Evolutionary conservation across 2,329 filamentous ascomycete species (phyloP).

Genomic region (Alternaria sp.): DNA sequence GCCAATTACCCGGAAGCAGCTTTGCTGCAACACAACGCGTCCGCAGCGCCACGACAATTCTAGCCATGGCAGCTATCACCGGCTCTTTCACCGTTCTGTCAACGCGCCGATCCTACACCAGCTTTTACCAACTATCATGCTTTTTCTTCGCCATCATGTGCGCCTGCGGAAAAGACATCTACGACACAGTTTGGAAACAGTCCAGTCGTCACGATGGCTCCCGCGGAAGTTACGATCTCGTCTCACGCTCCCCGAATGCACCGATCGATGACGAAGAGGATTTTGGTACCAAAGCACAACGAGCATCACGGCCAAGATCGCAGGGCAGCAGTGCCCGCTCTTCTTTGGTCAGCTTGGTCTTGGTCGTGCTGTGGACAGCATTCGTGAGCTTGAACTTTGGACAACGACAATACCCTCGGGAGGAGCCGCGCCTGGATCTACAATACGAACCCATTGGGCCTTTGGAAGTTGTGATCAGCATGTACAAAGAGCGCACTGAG

Average conservation of each 20-base stretch:
- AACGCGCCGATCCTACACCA: slow-evolving; percentile 31
- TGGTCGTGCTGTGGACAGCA: slow-evolving; percentile 23
- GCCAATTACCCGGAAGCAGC: neutral
- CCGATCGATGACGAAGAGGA: slow-evolving; percentile 10
- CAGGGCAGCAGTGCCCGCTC: slow-evolving; percentile 1
- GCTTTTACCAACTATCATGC: slow-evolving; percentile 19
- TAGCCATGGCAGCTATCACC: slow-evolving; percentile 17
- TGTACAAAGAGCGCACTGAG: slow-evolving; percentile 44
- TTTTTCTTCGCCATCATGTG: slow-evolving; percentile 20
- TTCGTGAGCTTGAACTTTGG: slow-evolving; percentile 29
- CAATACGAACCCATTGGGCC: slow-evolving; percentile 25
- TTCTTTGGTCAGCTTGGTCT: slow-evolving; percentile 6
- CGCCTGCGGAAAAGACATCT: slow-evolving; percentile 8
- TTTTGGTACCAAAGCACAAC: neutral
- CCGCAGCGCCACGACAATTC: slow-evolving; percentile 10
- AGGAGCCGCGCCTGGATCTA: slow-evolving; percentile 18
- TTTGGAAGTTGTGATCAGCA: slow-evolving; percentile 48
- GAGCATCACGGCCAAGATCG: neutral
- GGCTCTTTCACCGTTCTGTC: slow-evolving; percentile 21
- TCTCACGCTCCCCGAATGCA: neutral
- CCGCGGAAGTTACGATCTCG: slow-evolving; percentile 6
- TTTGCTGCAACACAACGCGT: neutral
- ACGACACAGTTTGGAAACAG: neutral
- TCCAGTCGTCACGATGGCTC: neutral
- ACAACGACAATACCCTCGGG: slow-evolving; percentile 7